A percentile compares a stretch with the other conserved stretches of the same genome.
These are phyloP conservation scores for Brasilioporus rufonigricans DNA, from an alignment of 768 basidiomycete species.

Conservation along the genomic window DNA sequence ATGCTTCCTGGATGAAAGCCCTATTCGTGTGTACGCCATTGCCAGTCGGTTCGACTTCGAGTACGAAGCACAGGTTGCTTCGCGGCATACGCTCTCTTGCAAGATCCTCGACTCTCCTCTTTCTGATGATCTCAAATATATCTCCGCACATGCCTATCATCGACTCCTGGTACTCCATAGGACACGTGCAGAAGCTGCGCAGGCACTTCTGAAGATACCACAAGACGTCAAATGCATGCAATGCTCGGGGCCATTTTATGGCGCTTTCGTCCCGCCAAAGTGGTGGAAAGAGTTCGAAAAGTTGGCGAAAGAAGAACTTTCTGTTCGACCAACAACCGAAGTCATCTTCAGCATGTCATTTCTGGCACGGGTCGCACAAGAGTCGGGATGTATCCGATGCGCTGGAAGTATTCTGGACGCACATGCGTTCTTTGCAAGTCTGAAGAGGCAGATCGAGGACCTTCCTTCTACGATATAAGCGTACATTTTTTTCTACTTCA, in stretches of 20 bases:
- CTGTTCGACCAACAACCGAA: constrained; percentile 52
- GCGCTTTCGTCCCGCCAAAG: constrained; percentile 50
- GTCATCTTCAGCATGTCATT: constrained; percentile 62
- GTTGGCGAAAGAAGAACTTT: constrained; percentile 57
- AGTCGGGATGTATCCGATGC: constrained; percentile 59
- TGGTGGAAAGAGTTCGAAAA: constrained; percentile 69
- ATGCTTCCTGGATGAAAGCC: constrained; percentile 44
- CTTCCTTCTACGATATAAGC: constrained; percentile 43
- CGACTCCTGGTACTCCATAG: constrained; percentile 61
- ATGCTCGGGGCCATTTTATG: constrained; percentile 54
- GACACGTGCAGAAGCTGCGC: constrained; percentile 48
- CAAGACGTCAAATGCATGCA: constrained; percentile 62
- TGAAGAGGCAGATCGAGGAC: constrained; percentile 59
- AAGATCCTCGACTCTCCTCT: constrained; percentile 57
- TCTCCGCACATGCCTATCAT: constrained; percentile 68
- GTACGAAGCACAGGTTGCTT: constrained; percentile 60
- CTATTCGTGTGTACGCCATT: constrained; percentile 68
- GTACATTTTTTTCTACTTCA: background rate
- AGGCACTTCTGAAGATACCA: constrained; percentile 43
- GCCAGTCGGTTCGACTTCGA: constrained; percentile 65
- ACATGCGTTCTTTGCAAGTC: constrained; percentile 48
- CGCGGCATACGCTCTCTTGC: constrained; percentile 51
- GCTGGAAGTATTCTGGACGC: constrained; percentile 64
- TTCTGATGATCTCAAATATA: constrained; percentile 60
- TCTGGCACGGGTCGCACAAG: constrained; percentile 48